phyloP scores from a whole-genome alignment of 1,284 basidiomycete species.

The Sphagnurus paluster region DNA sequence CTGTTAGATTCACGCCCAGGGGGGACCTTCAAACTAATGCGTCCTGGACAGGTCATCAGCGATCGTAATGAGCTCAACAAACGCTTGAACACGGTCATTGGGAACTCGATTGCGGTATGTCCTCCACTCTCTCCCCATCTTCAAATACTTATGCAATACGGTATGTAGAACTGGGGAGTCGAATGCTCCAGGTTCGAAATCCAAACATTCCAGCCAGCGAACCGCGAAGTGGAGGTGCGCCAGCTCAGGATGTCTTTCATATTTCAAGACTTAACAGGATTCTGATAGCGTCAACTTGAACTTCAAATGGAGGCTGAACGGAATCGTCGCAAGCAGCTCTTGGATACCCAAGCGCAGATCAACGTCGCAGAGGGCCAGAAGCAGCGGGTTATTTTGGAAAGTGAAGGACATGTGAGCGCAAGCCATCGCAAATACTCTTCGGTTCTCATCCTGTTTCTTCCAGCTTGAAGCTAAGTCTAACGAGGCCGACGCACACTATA shows the following conservation, averaged over 20 bases:
- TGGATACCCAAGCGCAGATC: constrained; percentile 56
- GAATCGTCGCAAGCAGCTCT: constrained; percentile 51
- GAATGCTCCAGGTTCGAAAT: constrained; percentile 55
- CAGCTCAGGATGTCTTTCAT: constrained; percentile 3
- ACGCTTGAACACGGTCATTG: constrained; percentile 46
- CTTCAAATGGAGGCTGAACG: constrained; percentile 58
- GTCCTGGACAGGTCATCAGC: constrained; percentile 42
- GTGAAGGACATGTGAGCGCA: constrained; percentile 46
- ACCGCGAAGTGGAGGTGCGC: constrained; percentile 49
- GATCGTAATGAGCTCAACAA: constrained; percentile 53
- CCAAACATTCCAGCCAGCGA: constrained; percentile 52
- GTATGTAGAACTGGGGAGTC: constrained; percentile 48
- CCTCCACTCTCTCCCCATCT: not conserved
- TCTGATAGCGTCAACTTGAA: constrained; percentile 46
- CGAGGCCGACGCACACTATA: constrained; percentile 46
- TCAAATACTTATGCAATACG: not conserved
- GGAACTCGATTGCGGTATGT: constrained; percentile 42
- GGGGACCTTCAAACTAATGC: not conserved
- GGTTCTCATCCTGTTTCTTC: not conserved
- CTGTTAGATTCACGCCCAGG: no score
- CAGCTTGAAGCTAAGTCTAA: constrained; percentile 44
- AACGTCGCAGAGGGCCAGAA: constrained; percentile 58
- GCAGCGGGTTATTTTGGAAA: constrained; percentile 51
- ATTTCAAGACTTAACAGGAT: not conserved
- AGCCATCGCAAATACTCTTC: no score